Conservation (phyloP, 768 basidiomycete genomes). For the Gelatoporia subvermispora region DNA sequence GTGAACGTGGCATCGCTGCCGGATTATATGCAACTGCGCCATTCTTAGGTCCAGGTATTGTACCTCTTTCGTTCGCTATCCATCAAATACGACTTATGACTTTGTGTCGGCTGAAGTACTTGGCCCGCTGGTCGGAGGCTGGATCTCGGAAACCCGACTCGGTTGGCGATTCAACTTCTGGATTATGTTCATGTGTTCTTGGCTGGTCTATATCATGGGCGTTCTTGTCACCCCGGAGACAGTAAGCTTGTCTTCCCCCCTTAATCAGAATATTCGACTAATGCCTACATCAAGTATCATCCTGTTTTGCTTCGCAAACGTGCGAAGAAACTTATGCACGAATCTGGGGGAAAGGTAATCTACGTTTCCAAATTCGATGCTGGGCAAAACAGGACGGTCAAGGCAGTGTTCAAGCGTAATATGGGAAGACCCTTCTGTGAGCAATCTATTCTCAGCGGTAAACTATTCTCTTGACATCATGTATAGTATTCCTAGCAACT, state of each 20-base stretch:
- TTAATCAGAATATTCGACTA: background rate
- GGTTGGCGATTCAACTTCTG: slow-evolving; percentile 65
- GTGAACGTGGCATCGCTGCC: slow-evolving; percentile 56
- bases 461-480: background rate
- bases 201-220: slow-evolving; percentile 38
- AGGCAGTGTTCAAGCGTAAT: slow-evolving; percentile 41
- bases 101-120: slow-evolving; percentile 34
- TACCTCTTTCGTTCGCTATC: background rate
- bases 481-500: slow-evolving; percentile 51
- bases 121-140: slow-evolving; percentile 69
- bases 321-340: slow-evolving; percentile 38
- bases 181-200: slow-evolving; percentile 55
- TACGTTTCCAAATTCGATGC: slow-evolving; percentile 51
- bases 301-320: slow-evolving; percentile 56
- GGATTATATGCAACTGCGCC: slow-evolving; percentile 55
- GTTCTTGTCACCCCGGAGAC: slow-evolving; percentile 55
- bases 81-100: background rate
- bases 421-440: slow-evolving; percentile 52
- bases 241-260: slow-evolving; percentile 26
- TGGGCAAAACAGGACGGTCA: slow-evolving; percentile 36
- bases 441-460: slow-evolving; percentile 13
- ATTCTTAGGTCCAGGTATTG: slow-evolving; percentile 51
- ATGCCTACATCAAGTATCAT: slow-evolving; percentile 38
- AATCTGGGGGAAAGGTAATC: slow-evolving; percentile 34
- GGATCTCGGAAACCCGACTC: slow-evolving; percentile 41